phyloP scores from a whole-genome alignment of 257 asterid species.

The Petunia secreta region DNA sequence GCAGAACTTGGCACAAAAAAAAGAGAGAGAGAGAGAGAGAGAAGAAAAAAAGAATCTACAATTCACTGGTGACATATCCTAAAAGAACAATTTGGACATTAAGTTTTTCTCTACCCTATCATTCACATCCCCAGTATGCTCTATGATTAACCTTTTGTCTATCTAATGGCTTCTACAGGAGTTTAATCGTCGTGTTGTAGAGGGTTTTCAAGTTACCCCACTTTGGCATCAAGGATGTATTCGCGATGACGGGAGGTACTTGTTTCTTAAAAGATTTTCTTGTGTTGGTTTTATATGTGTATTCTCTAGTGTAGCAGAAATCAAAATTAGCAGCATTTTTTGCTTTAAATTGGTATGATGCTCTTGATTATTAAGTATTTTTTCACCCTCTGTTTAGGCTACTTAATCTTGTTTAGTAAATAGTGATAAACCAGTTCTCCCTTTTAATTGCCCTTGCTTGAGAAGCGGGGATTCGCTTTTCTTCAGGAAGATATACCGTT shows the following conservation, averaged over 20 bases:
- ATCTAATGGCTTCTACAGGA: slow-evolving; percentile 56
- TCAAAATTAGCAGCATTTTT: background rate
- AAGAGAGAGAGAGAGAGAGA: no score
- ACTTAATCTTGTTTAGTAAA: background rate
- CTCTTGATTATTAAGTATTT: slow-evolving; percentile 7
- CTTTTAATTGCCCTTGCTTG: background rate
- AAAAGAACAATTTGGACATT: slow-evolving; percentile 12
- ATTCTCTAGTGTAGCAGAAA: slow-evolving; percentile 11
- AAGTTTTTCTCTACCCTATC: background rate
- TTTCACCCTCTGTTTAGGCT: background rate
- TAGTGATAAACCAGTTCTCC: background rate
- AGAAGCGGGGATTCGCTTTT: background rate
- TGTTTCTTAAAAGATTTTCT: slow-evolving; percentile 19
- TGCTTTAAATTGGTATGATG: slow-evolving; percentile 2
- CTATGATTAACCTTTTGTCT: background rate
- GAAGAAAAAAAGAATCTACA: no score
- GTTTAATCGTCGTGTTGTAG: slow-evolving; percentile 67
- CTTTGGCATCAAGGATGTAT: slow-evolving; percentile 92
- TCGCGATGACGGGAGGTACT: slow-evolving; percentile 85
- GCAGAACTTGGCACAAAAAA: background rate
- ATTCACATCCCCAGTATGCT: background rate
- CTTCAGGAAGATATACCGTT: background rate
- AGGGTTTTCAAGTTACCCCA: slow-evolving; percentile 98
- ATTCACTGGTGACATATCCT: slow-evolving; percentile 4
- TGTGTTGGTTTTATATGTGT: background rate